phyloP scores from a whole-genome alignment of 306 rosid genomes.

The Purshia tridentata region DNA sequence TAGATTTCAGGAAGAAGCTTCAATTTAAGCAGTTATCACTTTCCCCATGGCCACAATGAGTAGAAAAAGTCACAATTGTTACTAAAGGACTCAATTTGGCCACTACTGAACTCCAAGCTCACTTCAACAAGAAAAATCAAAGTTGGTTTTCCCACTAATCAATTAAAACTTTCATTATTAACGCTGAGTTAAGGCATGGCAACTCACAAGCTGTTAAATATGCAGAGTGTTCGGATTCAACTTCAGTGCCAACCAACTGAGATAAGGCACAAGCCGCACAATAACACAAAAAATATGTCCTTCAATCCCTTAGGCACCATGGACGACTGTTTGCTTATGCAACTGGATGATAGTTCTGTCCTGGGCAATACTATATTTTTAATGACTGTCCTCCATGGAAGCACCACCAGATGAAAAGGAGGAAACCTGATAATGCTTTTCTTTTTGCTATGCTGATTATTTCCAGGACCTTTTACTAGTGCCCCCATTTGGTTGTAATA shows the following conservation, averaged over 20 bases:
- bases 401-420: neutral
- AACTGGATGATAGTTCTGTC: neutral
- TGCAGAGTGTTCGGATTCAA: neutral
- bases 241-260: neutral
- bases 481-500: neutral
- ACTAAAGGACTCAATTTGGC: conserved; percentile 5
- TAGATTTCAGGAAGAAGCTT: neutral
- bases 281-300: neutral
- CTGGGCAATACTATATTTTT: neutral
- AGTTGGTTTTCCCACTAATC: neutral
- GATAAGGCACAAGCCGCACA: neutral
- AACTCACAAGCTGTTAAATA: neutral
- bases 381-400: neutral
- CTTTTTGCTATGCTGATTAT: neutral
- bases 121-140: conserved; percentile 2
- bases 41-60: neutral
- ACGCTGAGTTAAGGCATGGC: neutral
- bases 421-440: neutral
- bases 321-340: neutral
- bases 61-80: neutral
- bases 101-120: conserved; percentile 7
- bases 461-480: neutral
- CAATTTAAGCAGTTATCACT: neutral
- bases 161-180: neutral
- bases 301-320: neutral